A percentile compares a stretch with the other conserved stretches of the same genome.
These are phyloP conservation scores for Lichtheimia ornata DNA, from an alignment of 371 early-diverging fungal species.

Conservation along the genomic window DNA sequence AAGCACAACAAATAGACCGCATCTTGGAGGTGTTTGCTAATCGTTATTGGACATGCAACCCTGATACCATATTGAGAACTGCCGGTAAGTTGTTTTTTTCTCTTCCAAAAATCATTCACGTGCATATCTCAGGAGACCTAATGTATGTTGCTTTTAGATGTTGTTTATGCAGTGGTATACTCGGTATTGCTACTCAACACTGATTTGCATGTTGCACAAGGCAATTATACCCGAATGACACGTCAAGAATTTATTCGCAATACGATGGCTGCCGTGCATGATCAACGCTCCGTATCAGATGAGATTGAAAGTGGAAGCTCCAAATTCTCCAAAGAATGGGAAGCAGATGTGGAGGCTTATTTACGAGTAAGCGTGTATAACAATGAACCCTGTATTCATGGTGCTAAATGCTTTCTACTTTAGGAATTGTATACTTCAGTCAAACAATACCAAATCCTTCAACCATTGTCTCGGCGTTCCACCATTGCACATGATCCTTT, in stretches of 20 bases:
- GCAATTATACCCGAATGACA: constrained; percentile 63
- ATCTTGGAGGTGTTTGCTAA: constrained; percentile 81
- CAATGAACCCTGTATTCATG: too few species aligned
- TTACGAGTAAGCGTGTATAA: constrained; percentile 26
- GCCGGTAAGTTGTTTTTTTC: constrained; percentile 28
- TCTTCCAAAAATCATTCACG: background rate
- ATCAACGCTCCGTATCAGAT: constrained; percentile 41
- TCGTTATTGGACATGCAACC: constrained; percentile 84
- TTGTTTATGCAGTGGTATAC: constrained; percentile 85
- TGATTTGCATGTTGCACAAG: constrained; percentile 85
- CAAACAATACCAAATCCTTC: constrained; percentile 74
- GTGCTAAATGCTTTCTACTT: too few species aligned
- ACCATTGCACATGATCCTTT: background rate
- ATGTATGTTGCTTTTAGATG: constrained; percentile 36
- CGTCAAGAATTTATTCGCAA: constrained; percentile 62
- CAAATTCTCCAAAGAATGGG: constrained; percentile 38
- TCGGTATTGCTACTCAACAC: constrained; percentile 90
- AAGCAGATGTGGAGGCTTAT: constrained; percentile 41
- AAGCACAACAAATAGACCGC: constrained; percentile 91
- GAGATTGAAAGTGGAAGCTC: constrained; percentile 21
- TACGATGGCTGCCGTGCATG: constrained; percentile 55
- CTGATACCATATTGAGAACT: constrained; percentile 52
- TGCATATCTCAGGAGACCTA: background rate
- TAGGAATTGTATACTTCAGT: constrained; percentile 79
- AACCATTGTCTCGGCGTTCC: constrained; percentile 40